Percentiles rank a stretch among this genome's conserved stretches.
phyloP scores from a whole-genome alignment of 768 basidiomycete genomes.

The Termitomyces sp. region DNA sequence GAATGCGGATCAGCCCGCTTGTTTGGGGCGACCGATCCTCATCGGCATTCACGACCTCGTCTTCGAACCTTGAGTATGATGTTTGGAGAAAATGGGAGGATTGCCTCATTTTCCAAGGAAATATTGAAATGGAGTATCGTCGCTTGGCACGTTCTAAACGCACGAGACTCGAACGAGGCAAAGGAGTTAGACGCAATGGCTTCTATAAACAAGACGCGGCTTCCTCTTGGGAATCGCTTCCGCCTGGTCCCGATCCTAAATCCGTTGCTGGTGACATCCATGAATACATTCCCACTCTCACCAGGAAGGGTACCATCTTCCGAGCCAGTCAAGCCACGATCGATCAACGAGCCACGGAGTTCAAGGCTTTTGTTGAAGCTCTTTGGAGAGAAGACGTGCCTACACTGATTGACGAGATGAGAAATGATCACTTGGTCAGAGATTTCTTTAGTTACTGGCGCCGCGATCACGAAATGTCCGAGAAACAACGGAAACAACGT shows the following conservation, averaged over 20 bases:
- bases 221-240: slow-evolving; percentile 81
- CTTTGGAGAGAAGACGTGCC: slow-evolving; percentile 61
- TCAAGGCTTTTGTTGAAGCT: slow-evolving; percentile 50
- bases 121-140: slow-evolving; percentile 59
- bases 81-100: slow-evolving; percentile 83
- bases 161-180: slow-evolving; percentile 59
- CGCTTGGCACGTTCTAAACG: slow-evolving; percentile 63
- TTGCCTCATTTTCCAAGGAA: slow-evolving; percentile 70
- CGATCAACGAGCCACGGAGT: slow-evolving; percentile 56
- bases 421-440: slow-evolving; percentile 47
- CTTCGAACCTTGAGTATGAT: slow-evolving; percentile 45
- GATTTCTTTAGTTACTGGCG: slow-evolving; percentile 82
- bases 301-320: slow-evolving; percentile 70
- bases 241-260: slow-evolving; percentile 75
- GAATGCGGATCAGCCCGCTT: slow-evolving; percentile 53
- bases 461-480: slow-evolving; percentile 57
- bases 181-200: slow-evolving; percentile 70
- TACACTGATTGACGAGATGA: slow-evolving; percentile 58
- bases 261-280: slow-evolving; percentile 70
- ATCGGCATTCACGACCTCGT: slow-evolving; percentile 28
- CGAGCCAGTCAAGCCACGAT: slow-evolving; percentile 61
- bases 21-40: slow-evolving; percentile 31
- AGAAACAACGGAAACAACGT: slow-evolving; percentile 30
- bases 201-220: slow-evolving; percentile 67
- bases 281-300: slow-evolving; percentile 55